Percentiles rank a stretch among this genome's conserved stretches.
Conservation (phyloP, 164 flowering plant genomes). For the Taxillus chinensis region DNA sequence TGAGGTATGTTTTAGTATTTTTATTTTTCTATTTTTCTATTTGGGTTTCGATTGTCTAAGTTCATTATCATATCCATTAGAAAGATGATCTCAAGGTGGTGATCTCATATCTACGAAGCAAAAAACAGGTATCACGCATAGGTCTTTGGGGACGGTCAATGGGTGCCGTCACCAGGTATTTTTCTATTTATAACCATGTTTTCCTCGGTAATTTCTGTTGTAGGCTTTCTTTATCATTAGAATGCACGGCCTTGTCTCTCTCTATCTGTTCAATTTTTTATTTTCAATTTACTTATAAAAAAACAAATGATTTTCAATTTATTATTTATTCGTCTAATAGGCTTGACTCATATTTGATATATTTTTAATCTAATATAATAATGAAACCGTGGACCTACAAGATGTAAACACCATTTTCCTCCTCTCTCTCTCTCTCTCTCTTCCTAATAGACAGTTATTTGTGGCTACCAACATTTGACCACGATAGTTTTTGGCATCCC, state of each 20-base stretch:
- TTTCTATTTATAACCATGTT: neutral
- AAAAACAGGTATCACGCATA: constrained; percentile 59
- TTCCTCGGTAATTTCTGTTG: neutral
- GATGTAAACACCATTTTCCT: too few species aligned
- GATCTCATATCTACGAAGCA: constrained; percentile 57
- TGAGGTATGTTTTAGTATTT: constrained; percentile 44
- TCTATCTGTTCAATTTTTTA: too few species aligned
- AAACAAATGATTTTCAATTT: too few species aligned
- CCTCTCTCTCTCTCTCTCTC: too few species aligned
- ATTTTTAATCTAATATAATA: too few species aligned
- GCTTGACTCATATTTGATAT: too few species aligned
- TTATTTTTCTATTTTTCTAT: neutral
- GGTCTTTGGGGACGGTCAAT: constrained; percentile 99
- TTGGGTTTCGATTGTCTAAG: neutral
- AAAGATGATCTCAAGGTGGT: constrained; percentile 80
- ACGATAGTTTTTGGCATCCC: too few species aligned
- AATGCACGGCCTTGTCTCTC: neutral
- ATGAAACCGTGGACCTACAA: too few species aligned
- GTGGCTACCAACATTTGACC: too few species aligned
- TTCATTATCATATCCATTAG: constrained; percentile 28
- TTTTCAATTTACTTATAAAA: too few species aligned
- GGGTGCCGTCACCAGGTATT: constrained; percentile 97
- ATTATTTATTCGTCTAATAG: too few species aligned
- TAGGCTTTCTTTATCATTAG: neutral
- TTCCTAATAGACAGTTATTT: too few species aligned